These are phyloP conservation scores for Rubia tinctorum DNA, from an alignment of 305 asterid species.

Conservation along the genomic window DNA sequence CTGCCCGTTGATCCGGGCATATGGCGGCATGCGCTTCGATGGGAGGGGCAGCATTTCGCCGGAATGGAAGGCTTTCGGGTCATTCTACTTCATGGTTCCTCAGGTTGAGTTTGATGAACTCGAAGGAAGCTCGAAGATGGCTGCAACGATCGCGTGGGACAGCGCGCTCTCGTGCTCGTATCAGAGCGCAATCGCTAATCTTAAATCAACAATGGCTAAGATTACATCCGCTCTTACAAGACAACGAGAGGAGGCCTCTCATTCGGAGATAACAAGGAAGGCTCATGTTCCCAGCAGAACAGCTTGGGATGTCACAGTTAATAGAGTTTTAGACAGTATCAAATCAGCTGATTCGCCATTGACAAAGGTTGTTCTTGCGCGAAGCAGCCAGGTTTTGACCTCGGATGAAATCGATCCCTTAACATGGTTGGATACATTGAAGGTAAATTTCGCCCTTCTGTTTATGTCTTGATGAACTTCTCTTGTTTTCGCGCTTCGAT, in stretches of 20 bases:
- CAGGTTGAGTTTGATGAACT: slow-evolving; percentile 94
- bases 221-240: slow-evolving; percentile 48
- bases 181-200: slow-evolving; percentile 59
- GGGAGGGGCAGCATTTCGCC: slow-evolving; percentile 49
- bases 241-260: slow-evolving; percentile 31
- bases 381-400: slow-evolving; percentile 78
- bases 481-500: neutral
- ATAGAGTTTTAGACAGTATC: slow-evolving; percentile 67
- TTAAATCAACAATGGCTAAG: slow-evolving; percentile 72
- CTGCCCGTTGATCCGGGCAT: slow-evolving; percentile 88
- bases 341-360: slow-evolving; percentile 42
- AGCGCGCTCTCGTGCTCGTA: slow-evolving; percentile 63
- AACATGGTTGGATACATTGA: slow-evolving; percentile 67
- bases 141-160: slow-evolving; percentile 96
- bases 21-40: slow-evolving; percentile 90
- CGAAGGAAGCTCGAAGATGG: slow-evolving; percentile 85
- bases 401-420: slow-evolving; percentile 69
- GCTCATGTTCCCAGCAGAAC: slow-evolving; percentile 67
- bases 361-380: slow-evolving; percentile 94
- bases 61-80: slow-evolving; percentile 89
- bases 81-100: slow-evolving; percentile 92
- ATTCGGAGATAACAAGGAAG: slow-evolving; percentile 42
- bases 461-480: slow-evolving; percentile 5
- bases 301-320: slow-evolving; percentile 76
- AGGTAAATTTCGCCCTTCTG: slow-evolving; percentile 35